Conservation (phyloP, 140 eudicot species). For the Stevia rebaudiana region DNA sequence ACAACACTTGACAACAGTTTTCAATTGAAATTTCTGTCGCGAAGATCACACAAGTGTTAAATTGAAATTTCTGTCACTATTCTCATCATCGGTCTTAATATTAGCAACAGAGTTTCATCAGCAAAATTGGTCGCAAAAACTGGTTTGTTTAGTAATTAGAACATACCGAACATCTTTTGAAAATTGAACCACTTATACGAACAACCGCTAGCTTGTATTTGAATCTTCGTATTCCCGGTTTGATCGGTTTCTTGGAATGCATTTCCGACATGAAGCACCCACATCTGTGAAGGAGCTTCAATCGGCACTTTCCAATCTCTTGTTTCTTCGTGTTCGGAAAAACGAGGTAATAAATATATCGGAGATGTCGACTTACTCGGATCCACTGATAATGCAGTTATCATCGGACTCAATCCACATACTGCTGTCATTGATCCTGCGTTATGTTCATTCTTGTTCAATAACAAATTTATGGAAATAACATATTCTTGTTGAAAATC, state of each 20-base stretch:
- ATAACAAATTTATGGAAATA: too few species aligned
- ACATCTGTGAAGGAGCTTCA: slow-evolving; percentile 82
- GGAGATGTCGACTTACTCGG: slow-evolving; percentile 83
- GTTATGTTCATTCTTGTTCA: not conserved
- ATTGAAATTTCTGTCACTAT: too few species aligned
- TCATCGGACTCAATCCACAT: slow-evolving; percentile 79
- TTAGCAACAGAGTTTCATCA: too few species aligned
- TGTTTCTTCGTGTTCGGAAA: slow-evolving; percentile 5
- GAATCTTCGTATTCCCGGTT: slow-evolving; percentile 46
- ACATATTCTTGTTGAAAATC: too few species aligned
- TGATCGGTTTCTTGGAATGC: slow-evolving; percentile 50
- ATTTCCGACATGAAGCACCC: slow-evolving; percentile 87
- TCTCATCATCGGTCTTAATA: too few species aligned
- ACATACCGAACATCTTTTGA: slow-evolving; percentile 92
- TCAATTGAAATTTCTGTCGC: too few species aligned
- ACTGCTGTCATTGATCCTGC: slow-evolving; percentile 84
- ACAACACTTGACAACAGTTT: too few species aligned
- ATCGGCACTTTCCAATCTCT: slow-evolving; percentile 75
- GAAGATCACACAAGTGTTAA: too few species aligned
- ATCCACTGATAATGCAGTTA: slow-evolving; percentile 61
- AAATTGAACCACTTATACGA: slow-evolving; percentile 88
- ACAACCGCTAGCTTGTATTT: slow-evolving; percentile 74
- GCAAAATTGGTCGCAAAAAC: too few species aligned
- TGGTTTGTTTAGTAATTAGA: too few species aligned
- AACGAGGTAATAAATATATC: slow-evolving; percentile 73